Evolutionary conservation across 495 filamentous ascomycete species (phyloP), one percentile per base, ranked within the genome.

Genomic region (Polyplosphaeria fusca): DNA sequence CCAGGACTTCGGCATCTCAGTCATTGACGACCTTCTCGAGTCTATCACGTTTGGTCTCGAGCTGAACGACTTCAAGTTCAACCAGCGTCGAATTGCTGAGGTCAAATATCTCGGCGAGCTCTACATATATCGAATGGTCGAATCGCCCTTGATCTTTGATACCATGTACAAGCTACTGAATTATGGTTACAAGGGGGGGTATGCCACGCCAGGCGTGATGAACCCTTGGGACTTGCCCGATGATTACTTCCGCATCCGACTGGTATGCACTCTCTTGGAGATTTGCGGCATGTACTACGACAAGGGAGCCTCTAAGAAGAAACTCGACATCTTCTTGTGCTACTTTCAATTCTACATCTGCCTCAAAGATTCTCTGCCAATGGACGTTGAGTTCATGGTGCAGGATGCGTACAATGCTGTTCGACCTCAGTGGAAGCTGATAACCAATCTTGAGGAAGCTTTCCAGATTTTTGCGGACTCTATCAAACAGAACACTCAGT

Each of bases 331-430:
- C 72, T 99, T 96, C 76, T 78, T 99, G 47, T 92, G 86, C 0
- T 99, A 96, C 73, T 90, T 97, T 69, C 93, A 91, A 82, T 96
- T 96, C 68, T 99, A 99, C 76, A 86, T 96, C 56, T 83, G 85
- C 64, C 88, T 86, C n/a, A 99, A 99, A 70, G 88, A 94, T 11
- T 79, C 87, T 1, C 69, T 96, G 38, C 94, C 93, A 1, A 96
- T 97, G 90, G 93, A 97, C 65, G 85, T 96, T 47, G 93, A 99
- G 59, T 99, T 97, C 72, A 85, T 96, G 38, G 81, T 96, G 23
- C 93, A 96, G 68, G 93, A 99, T 71, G 92, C 88, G 0, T 96
- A 86, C 70, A 80, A 85, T 18, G 71, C 86, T 42, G 86, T 87
- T 14, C 78, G 93, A 59, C 93, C 94, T 13, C 86, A 95, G 69